phyloP scores from a whole-genome alignment of 345 rosid genomes.

The Populus deltoides region DNA sequence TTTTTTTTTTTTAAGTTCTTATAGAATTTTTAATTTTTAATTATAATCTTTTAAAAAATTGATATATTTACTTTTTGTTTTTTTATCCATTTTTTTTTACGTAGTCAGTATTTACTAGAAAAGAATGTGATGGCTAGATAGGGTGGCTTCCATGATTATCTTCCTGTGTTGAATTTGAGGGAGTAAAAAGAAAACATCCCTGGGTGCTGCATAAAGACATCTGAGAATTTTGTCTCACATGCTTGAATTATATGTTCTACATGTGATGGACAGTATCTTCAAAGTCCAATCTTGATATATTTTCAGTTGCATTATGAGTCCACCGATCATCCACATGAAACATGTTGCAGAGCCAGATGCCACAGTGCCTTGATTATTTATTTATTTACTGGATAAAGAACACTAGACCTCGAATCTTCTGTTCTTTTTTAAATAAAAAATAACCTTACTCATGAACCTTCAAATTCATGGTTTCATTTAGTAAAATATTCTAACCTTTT shows the following conservation, averaged over 20 bases:
- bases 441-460: not conserved
- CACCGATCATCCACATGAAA: slow-evolving; percentile 9
- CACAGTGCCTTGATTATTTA: no score
- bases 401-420: no score
- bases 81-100: no score
- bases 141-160: slow-evolving; percentile 19
- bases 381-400: no score
- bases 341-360: not conserved
- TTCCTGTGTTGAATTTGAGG: slow-evolving; percentile 4
- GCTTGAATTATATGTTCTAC: slow-evolving; percentile 5
- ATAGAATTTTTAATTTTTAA: no score
- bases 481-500: not conserved
- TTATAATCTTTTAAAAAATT: no score
- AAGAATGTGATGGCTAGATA: slow-evolving; percentile 2
- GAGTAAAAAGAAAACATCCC: slow-evolving; percentile 20
- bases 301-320: slow-evolving; percentile 8
- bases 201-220: slow-evolving; percentile 4
- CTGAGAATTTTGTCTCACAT: slow-evolving; percentile 12
- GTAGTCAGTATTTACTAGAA: not conserved
- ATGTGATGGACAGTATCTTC: not conserved
- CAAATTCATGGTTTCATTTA: not conserved
- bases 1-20: no score
- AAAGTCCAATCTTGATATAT: slow-evolving; percentile 32
- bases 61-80: no score
- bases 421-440: no score